A percentile compares a stretch with the other conserved stretches of the same genome.
Evolutionary conservation across 139 green algal species (phyloP).

Genomic region (Chlamydomonas eustigma): DNA sequence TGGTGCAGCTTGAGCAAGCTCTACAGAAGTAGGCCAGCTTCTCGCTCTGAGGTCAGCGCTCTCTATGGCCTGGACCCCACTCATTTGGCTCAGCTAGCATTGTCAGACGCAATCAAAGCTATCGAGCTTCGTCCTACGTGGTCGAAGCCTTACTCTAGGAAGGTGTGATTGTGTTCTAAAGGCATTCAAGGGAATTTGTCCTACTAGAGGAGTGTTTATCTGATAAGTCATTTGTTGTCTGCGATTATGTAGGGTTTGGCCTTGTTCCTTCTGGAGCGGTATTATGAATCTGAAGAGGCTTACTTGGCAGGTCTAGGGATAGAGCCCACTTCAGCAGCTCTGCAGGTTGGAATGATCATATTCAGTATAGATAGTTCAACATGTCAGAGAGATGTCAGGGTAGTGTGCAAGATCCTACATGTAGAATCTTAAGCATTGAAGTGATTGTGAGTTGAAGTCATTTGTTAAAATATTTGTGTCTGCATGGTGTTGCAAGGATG

Average conservation of each 20-base stretch:
- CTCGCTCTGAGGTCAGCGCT: slow-evolving; percentile 47
- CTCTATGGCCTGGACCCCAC: slow-evolving; percentile 69
- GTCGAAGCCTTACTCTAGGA: slow-evolving; percentile 14
- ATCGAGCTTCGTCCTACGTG: slow-evolving; percentile 20
- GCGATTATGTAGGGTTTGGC: not conserved
- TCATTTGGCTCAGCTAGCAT: slow-evolving; percentile 50
- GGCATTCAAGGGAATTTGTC: too few relatives aligned
- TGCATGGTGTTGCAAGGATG: too few relatives aligned
- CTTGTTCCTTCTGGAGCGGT: slow-evolving; percentile 18
- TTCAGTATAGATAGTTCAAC: too few relatives aligned
- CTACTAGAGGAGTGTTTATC: not conserved
- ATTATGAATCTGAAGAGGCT: not conserved
- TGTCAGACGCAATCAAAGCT: slow-evolving; percentile 54
- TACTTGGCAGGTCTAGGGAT: slow-evolving; percentile 10
- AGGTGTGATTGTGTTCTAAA: too few relatives aligned
- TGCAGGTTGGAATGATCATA: slow-evolving; percentile 20
- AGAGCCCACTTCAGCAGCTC: not conserved
- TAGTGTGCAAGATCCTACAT: too few relatives aligned
- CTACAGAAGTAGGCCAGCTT: slow-evolving; percentile 32
- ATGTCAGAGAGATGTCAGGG: too few relatives aligned
- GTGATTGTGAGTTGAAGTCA: too few relatives aligned
- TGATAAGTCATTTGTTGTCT: too few relatives aligned
- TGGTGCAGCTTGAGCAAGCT: not conserved
- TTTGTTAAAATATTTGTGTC: too few relatives aligned
- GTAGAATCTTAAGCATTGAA: too few relatives aligned